Base-by-base conservation (phyloP, 371 early-diverging fungal genomes). In the Nematocida sp. region DNA sequence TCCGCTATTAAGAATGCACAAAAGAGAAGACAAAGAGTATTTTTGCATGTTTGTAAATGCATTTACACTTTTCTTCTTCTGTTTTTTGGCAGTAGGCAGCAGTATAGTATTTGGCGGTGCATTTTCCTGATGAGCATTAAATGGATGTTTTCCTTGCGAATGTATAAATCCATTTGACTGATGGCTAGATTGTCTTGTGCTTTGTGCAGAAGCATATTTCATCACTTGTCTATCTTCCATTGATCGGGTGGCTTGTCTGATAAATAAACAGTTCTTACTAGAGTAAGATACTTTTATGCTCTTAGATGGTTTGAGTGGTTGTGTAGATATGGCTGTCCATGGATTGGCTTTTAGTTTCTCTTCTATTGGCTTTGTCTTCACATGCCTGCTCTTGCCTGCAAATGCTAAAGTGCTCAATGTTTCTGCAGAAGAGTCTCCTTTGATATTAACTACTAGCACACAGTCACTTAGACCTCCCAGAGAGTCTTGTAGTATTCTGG, bases 401-500 rank as follows among this genome's bases (percentile, higher is more conserved):
- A 88, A 89, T 51, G 85, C 86, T 49, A 89, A 80, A 19, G 89
- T 89, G 17, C 82, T 78, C 17, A 67, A 21, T 13, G 78, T 80
- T n/a, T 86, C 80, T 4, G 62, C 88, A 9, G 84, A 61, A 74
- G 81, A 84, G 38, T 79, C 66, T 5, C 66, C 53, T 9, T 86
- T 48, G 48, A 53, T 29, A 25, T 53, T 74, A 54, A 81, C 78
- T 82, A 76, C 85, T 65, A 48, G 86, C 83, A 96, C 91, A 19
- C 95, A 82, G 1, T 92, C 87, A 38, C 93, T 92, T 84, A 92
- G 91, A 80, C 95, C 95, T 81, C 95, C 95, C 35, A 97, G 85
- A 0, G 94, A 92, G 83, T 95, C 95, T 87, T 95, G 94, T 60
- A 97, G 83, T 65, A 95, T 91, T 83, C 95, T 88, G 4, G 97